Base-by-base conservation (phyloP, 768 basidiomycete species). In the Leccinum boreale region DNA sequence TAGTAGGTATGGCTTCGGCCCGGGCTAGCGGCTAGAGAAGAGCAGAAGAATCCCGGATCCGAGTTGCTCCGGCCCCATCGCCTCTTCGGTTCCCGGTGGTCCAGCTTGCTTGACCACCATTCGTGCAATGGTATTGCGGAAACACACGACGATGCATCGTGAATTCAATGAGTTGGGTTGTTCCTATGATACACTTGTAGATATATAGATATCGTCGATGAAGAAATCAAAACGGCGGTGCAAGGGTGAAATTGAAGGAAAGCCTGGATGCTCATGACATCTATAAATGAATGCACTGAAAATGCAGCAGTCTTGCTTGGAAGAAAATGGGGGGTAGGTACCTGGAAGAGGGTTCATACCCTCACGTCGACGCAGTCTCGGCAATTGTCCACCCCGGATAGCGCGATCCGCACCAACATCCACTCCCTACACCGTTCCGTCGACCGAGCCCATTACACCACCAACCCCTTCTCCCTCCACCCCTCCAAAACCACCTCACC, bases 381-480 rank as follows among this genome's bases (percentile, higher is more conserved):
- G n/a, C 39, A 8, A 19, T 42, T n/a, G n/a, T 9, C 39, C n/a
- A 42, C n/a, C 9, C 39, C n/a, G n/a, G 11, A 42, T 42, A n/a
- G 39, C 39, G 2, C n/a, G 39, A 42, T 9, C 17, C 36, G 4
- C n/a, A 42, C n/a, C 39, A 10, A 9, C n/a, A n/a, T 19, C n/a
- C n/a, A 19, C n/a, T 42, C n/a, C 15, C 39, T 42, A 42, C 39
- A 42, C n/a, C 5, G 9, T 33, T 42, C 39, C 39, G n/a, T 42
- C 9, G 39, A 42, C 14, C 17, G 39, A 19, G n/a, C n/a, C 10
- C 39, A 11, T 42, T 59, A 72, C 62, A 65, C 55, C 15, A 67
- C 70, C 44, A 87, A 67, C 21, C 83, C 42, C 10, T 12, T 87
- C 58, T 86, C 86, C 73, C 81, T 85, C 86, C 88, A 90, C 65